Base-by-base conservation (phyloP, 78 protist species). In the Speleostelium caveatum region DNA sequence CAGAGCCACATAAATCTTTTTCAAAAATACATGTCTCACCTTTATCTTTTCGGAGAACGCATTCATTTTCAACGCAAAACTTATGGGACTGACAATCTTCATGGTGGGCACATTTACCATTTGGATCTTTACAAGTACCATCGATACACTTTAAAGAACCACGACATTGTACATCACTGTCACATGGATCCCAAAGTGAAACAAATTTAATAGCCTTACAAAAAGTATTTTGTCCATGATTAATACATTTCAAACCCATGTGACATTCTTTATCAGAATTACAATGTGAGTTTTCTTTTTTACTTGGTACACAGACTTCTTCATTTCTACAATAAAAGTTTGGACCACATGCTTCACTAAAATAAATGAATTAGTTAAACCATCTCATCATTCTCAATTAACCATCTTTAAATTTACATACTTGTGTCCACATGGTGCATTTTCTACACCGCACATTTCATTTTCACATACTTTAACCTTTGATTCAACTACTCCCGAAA, bases 221-320 rank as follows among this genome's bases (percentile, higher is more conserved):
- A 14, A 62, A 41, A 6, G 39, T 49, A 35, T 30, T 62, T 33
- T 19, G 30, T 24, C 72, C 87, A 49, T 66, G 38, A 24, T 77
- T 77, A 16, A 77, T 32, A 63, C 87, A 77, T 22, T 51, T 61
- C 28, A 77, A 51, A 24, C 87, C 87, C 12, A 35, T 10, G 32
- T 19, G 26, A 51, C 87, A 77, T 33, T 77, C 75, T 30, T 36
- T 62, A 36, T 65, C 59, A 24, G 38, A 22, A 3, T 19, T 33
- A 65, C 87, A 77, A 33, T 4, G 32, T n/a, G 30, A 41, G 33
- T 33, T 62, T 24, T 77, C 87, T 14, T 24, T 5, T 51, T 65
- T 77, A 12, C 53, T 41, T 14, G 71, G 41, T 42, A 33, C 53
- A 65, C 87, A 77, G 10, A n/a, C 1, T 36, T 30, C 10, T 35